These are phyloP conservation scores for Yamadazyma spencermartinsiae DNA, from an alignment of 1,139 yeast species.

Conservation along the genomic window DNA sequence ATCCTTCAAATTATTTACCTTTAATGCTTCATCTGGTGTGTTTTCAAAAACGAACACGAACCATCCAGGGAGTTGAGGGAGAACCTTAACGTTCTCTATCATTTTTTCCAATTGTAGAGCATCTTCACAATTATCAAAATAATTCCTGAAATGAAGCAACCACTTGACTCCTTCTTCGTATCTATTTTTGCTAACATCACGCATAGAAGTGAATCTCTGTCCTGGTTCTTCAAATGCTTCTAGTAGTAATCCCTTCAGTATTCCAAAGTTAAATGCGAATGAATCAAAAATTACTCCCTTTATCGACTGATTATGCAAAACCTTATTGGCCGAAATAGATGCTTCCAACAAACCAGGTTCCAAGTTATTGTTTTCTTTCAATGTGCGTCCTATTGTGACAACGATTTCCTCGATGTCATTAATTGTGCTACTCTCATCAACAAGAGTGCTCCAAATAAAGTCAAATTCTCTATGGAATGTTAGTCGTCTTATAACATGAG, in stretches of 20 bases:
- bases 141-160: neutral
- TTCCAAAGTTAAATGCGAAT: slow-evolving; percentile 7
- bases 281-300: slow-evolving; percentile 12
- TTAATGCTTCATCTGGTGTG: neutral
- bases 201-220: neutral
- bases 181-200: too few species aligned
- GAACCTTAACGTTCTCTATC: neutral
- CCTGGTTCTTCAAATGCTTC: neutral
- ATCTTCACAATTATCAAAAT: neutral
- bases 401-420: slow-evolving; percentile 40
- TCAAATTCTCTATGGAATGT: slow-evolving; percentile 32
- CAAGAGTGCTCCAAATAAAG: slow-evolving; percentile 31
- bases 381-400: slow-evolving; percentile 23
- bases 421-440: slow-evolving; percentile 29
- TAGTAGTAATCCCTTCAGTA: slow-evolving; percentile 3
- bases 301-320: slow-evolving; percentile 10
- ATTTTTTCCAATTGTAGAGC: neutral
- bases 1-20: neutral
- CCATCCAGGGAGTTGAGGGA: slow-evolving; percentile 4
- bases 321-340: slow-evolving; percentile 5
- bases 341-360: slow-evolving; percentile 26
- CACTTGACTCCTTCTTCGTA: neutral
- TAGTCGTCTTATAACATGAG: slow-evolving; percentile 27
- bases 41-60: neutral
- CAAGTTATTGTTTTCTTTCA: slow-evolving; percentile 20